Conservation (phyloP, 2,329 filamentous ascomycete genomes). For the Cordyceps cicadae region DNA sequence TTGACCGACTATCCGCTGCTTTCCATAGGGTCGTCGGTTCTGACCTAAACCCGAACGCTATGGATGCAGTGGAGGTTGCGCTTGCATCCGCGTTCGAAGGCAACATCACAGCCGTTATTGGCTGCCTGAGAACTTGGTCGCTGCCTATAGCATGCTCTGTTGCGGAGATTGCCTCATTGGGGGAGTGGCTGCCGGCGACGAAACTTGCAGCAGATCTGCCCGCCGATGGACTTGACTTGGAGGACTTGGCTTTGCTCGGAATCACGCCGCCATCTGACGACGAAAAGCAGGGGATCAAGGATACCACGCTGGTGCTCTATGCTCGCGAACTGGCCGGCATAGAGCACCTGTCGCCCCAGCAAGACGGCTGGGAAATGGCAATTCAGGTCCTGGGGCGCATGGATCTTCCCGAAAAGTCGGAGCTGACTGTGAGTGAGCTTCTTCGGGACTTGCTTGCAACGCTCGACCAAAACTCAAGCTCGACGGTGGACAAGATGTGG, state of each 20-base stretch:
- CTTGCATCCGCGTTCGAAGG: constrained; percentile 77
- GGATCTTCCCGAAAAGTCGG: constrained; percentile 62
- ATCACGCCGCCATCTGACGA: constrained; percentile 52
- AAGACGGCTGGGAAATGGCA: constrained; percentile 83
- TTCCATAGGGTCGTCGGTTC: constrained; percentile 62
- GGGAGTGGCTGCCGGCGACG: constrained; percentile 63
- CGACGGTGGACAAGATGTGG: constrained; percentile 75
- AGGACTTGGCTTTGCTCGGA: constrained; percentile 76
- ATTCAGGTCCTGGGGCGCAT: constrained; percentile 76
- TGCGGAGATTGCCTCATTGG: constrained; percentile 75
- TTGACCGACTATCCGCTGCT: constrained; percentile 61
- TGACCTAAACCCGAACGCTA: constrained; percentile 68
- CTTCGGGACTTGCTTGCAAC: constrained; percentile 56
- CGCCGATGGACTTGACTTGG: constrained; percentile 65
- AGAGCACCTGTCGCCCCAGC: constrained; percentile 37
- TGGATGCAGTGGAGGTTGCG: constrained; percentile 70
- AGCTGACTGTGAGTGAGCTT: constrained; percentile 65
- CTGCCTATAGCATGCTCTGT: constrained; percentile 69
- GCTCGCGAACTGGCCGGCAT: constrained; percentile 57
- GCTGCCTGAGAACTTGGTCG: constrained; percentile 71
- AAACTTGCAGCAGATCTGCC: constrained; percentile 36
- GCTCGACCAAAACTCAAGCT: constrained; percentile 56
- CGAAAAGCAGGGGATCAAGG: constrained; percentile 60
- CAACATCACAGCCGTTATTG: constrained; percentile 67
- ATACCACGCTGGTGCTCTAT: constrained; percentile 70